Evolutionary conservation across 441 rosid genomes (phyloP).

Genomic region (Brassica balearica): DNA sequence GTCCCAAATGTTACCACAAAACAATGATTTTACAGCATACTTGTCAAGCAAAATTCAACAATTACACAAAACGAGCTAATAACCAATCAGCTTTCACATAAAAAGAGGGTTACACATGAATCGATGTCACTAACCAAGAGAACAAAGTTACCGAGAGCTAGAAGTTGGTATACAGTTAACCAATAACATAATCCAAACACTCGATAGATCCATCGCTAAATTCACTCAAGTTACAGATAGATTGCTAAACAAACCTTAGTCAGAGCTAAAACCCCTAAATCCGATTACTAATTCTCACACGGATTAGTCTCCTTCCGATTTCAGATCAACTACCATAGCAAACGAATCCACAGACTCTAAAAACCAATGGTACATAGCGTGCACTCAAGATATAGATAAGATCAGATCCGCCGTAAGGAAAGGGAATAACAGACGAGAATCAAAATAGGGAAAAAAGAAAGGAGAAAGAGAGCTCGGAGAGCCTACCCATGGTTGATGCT

Average conservation of each 20-base stretch:
- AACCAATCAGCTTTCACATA: neutral
- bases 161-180: neutral
- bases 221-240: neutral
- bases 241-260: neutral
- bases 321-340: no score
- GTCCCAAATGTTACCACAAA: neutral
- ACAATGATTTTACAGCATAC: no score
- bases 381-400: neutral
- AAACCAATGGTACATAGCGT: slow-evolving; percentile 1
- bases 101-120: neutral
- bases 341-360: no score
- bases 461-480: slow-evolving; percentile 17
- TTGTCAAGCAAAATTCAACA: no score
- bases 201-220: neutral
- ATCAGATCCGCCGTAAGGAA: slow-evolving; percentile 20
- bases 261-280: slow-evolving; percentile 34
- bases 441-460: neutral
- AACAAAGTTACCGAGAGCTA: neutral
- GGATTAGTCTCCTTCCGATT: neutral
- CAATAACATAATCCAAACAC: neutral
- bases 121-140: slow-evolving; percentile 1
- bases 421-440: neutral
- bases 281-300: slow-evolving; percentile 22
- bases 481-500: slow-evolving; percentile 40
- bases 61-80: neutral